Evolutionary conservation across 805 yeast genomes (phyloP).

Genomic region (Candida incommunis): DNA sequence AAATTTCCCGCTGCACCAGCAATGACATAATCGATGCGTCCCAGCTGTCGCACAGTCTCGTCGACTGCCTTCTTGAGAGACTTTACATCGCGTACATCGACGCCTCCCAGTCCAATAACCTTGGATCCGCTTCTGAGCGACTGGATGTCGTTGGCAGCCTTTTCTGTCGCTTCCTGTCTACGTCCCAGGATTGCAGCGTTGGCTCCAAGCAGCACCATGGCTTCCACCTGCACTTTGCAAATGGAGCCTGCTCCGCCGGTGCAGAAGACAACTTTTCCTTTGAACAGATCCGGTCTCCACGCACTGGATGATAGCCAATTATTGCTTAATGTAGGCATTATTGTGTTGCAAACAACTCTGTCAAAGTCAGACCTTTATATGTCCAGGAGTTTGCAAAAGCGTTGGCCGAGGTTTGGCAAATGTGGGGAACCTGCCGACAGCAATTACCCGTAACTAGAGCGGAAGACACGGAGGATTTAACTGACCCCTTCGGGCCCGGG

Average conservation of each 20-base stretch:
- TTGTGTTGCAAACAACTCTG: too few relatives aligned
- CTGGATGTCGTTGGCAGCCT: slow-evolving; percentile 56
- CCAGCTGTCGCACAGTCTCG: slow-evolving; percentile 50
- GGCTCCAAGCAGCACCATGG: slow-evolving; percentile 71
- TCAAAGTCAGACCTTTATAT: too few relatives aligned
- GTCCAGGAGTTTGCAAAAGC: too few relatives aligned
- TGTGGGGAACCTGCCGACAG: too few relatives aligned
- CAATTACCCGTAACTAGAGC: too few relatives aligned
- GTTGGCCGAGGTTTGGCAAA: too few relatives aligned
- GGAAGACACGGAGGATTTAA: too few relatives aligned
- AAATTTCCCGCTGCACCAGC: slow-evolving; percentile 97
- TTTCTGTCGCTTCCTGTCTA: slow-evolving; percentile 46
- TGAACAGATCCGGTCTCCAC: slow-evolving; percentile 49
- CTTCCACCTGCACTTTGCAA: slow-evolving; percentile 80
- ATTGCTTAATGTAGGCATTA: too few relatives aligned
- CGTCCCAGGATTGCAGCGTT: slow-evolving; percentile 79
- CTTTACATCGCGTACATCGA: slow-evolving; percentile 65
- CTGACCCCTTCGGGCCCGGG: too few relatives aligned
- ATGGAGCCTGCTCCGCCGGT: slow-evolving; percentile 98
- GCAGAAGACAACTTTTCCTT: slow-evolving; percentile 75
- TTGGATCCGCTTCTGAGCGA: slow-evolving; percentile 41
- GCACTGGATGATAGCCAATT: slow-evolving; percentile 15
- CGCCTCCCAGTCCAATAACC: slow-evolving; percentile 56
- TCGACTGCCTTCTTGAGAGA: slow-evolving; percentile 51
- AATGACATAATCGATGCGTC: slow-evolving; percentile 73